These are phyloP conservation scores for Paspalum notatum DNA, from an alignment of 176 grass and related monocot species.

Conservation along the genomic window DNA sequence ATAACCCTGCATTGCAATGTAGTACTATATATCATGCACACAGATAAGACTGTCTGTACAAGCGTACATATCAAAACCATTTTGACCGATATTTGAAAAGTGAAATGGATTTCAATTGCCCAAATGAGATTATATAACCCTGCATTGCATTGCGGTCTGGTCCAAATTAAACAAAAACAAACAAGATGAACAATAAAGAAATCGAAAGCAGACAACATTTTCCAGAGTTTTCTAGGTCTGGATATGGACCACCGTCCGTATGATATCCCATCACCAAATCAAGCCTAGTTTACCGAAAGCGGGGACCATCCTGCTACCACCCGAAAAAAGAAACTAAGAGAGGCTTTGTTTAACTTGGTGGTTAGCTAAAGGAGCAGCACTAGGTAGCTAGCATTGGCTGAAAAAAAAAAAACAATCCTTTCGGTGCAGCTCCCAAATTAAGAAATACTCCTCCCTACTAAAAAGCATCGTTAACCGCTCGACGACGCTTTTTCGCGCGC, in stretches of 20 bases:
- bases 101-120: background rate
- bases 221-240: background rate
- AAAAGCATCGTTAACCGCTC: conserved; percentile 21
- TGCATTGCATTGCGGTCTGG: no score
- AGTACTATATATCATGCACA: background rate
- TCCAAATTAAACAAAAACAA: background rate
- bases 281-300: conserved; percentile 7
- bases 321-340: background rate
- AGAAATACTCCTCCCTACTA: no score
- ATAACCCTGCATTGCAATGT: no score
- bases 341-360: conserved; percentile 25
- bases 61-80: background rate
- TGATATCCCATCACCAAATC: conserved; percentile 31
- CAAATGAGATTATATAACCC: background rate
- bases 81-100: background rate
- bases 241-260: conserved; percentile 25
- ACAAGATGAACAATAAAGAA: background rate
- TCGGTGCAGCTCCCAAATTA: background rate
- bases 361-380: conserved; percentile 45
- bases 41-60: background rate
- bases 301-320: conserved; percentile 26
- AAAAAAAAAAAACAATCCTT: conserved; percentile 27
- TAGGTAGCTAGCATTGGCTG: background rate
- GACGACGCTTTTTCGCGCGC: conserved; percentile 23
- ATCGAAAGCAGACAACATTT: conserved; percentile 22